A percentile compares a stretch with the other conserved stretches of the same genome.
Evolutionary conservation across 164 flowering plant genomes (phyloP).

Genomic region (Brasenia schreberi): DNA sequence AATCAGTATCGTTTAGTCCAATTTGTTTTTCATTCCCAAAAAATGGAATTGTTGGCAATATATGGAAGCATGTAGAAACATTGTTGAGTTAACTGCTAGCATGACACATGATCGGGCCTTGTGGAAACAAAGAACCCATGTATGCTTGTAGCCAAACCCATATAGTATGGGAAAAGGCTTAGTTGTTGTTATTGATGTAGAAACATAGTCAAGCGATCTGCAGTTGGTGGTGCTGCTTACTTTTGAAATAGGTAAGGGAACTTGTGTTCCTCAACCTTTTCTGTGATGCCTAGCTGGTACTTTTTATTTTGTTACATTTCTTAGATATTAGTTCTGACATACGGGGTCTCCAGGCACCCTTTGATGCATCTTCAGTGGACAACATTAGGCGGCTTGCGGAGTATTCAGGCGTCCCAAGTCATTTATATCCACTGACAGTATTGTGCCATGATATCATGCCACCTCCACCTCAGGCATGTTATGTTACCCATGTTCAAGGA

Average conservation of each 20-base stretch:
- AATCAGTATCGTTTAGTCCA: too few relatives aligned
- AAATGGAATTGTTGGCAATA: too few relatives aligned
- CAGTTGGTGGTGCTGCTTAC: background rate
- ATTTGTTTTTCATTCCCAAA: too few relatives aligned
- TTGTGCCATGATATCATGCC: slow-evolving; percentile 88
- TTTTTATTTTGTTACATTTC: background rate
- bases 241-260: background rate
- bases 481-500: background rate
- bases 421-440: slow-evolving; percentile 70
- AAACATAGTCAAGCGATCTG: background rate
- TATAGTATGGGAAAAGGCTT: too few relatives aligned
- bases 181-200: too few relatives aligned
- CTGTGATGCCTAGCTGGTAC: background rate
- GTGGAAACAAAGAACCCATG: too few relatives aligned
- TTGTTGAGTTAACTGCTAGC: too few relatives aligned
- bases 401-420: slow-evolving; percentile 71
- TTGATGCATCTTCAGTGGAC: slow-evolving; percentile 80
- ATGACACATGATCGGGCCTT: too few relatives aligned
- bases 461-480: slow-evolving; percentile 68
- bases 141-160: too few relatives aligned
- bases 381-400: slow-evolving; percentile 82
- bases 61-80: too few relatives aligned
- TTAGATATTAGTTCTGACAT: slow-evolving; percentile 7
- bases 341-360: slow-evolving; percentile 59
- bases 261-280: background rate